These are phyloP conservation scores for Ailanthus altissimus DNA, from an alignment of 345 rosid genomes.

Conservation along the genomic window DNA sequence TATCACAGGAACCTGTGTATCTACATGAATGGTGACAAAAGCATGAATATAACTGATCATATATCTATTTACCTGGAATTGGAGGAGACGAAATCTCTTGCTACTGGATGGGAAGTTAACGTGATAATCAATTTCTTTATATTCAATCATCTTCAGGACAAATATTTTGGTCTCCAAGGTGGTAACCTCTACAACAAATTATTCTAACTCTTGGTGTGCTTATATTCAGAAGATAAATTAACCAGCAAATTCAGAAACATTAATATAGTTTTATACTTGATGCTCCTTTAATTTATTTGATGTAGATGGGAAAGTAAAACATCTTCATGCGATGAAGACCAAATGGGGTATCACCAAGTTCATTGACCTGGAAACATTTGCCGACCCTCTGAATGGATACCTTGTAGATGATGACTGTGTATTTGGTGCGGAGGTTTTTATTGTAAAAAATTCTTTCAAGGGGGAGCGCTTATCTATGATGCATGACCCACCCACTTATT, in stretches of 20 bases:
- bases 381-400: neutral
- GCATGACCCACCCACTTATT: neutral
- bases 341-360: neutral
- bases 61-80: neutral
- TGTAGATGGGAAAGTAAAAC: neutral
- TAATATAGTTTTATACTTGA: too few relatives aligned
- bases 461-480: neutral
- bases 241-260: neutral
- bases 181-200: neutral
- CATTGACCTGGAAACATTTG: neutral
- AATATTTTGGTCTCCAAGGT: neutral
- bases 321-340: neutral
- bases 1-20: neutral
- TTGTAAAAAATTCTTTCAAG: neutral
- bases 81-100: neutral
- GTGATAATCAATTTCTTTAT: neutral
- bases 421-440: neutral
- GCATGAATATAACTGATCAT: neutral
- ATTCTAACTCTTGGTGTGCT: too few relatives aligned
- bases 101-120: slow-evolving; percentile 1
- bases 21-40: neutral
- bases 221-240: neutral
- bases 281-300: neutral
- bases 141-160: neutral
- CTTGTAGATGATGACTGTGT: neutral